These are phyloP conservation scores for Auricularia auricula-judae DNA, from an alignment of 768 basidiomycete species.

Conservation along the genomic window DNA sequence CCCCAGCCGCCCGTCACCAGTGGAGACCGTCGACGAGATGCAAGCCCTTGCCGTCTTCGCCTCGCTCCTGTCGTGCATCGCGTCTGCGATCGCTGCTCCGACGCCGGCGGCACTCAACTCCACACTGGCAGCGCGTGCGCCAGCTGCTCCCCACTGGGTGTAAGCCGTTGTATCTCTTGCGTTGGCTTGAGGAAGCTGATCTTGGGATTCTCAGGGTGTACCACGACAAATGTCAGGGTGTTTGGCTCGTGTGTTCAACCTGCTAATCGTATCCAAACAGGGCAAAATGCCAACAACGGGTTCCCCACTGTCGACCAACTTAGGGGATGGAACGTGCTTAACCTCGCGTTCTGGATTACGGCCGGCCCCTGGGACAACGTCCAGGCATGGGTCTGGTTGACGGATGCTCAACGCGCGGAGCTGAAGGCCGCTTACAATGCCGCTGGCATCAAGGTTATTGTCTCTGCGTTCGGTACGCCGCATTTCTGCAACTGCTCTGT, in stretches of 20 bases:
- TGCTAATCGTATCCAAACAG: not conserved
- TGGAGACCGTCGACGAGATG: not conserved
- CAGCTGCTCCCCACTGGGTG: not conserved
- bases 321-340: not conserved
- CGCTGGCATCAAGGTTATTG: slow-evolving; percentile 51
- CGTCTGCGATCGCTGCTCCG: not conserved
- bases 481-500: not conserved
- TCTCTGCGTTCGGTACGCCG: slow-evolving; percentile 53
- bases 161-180: not conserved
- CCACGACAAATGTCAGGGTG: not conserved
- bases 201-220: not conserved
- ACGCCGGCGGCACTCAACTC: not conserved
- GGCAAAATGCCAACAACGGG: not conserved
- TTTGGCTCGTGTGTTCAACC: not conserved
- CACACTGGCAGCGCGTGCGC: not conserved
- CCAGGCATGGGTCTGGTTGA: slow-evolving; percentile 40
- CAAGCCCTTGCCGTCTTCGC: not conserved
- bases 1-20: not conserved
- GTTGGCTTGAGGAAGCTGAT: not conserved
- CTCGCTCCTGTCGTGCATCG: not conserved
- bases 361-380: slow-evolving; percentile 50
- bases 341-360: not conserved
- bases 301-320: not conserved
- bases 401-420: slow-evolving; percentile 31
- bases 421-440: slow-evolving; percentile 39